Evolutionary conservation across 805 yeast species (phyloP), one percentile per base, ranked within the genome.

Genomic region (Wickerhamomyces queroliae): DNA sequence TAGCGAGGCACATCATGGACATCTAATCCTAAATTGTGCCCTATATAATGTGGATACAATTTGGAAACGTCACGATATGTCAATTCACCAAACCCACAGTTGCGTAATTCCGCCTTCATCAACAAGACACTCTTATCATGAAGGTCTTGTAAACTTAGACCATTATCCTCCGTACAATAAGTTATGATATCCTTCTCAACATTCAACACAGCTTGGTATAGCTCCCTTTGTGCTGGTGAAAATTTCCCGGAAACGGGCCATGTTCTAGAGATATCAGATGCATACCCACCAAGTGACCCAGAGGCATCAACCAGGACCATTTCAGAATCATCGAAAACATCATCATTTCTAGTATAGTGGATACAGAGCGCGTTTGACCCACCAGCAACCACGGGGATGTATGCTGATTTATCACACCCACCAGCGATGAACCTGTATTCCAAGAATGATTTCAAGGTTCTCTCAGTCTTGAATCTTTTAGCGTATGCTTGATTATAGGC

Each of bases 331-430:
- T 74, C 74, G 45, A 93, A 70, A 11, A 83, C 61, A 55, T 87
- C 95, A 60, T 93, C 95, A 54, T 93, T 93, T 43, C 95, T 69
- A 0, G 96, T 90, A 59, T 93, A 93, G 62, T 93, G 99, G 43
- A 93, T 91, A 29, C 91, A 85, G 29, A 93, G 64, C 0, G 97
- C 88, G 58, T 93, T 90, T 22, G 74, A 64, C 1, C 99, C 99
- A 25, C 95, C 83, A 5, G 98, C 99, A 4, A 93, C 95, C 9
- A 93, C 99, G 0, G 99, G 98, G 17, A 90, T 76, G 57, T 93
- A 93, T 0, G 97, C 97, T 29, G 83, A 76, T 45, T 76, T 76
- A 47, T 87, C 95, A 61, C 97, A 89, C 1, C 99, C 99, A 21
- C 91, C 89, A 30, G 78, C 69, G 11, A 83, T 75, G 58, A 93